These are phyloP conservation scores for Meyerozyma carpophila DNA, from an alignment of 1,139 yeast species.

Conservation along the genomic window DNA sequence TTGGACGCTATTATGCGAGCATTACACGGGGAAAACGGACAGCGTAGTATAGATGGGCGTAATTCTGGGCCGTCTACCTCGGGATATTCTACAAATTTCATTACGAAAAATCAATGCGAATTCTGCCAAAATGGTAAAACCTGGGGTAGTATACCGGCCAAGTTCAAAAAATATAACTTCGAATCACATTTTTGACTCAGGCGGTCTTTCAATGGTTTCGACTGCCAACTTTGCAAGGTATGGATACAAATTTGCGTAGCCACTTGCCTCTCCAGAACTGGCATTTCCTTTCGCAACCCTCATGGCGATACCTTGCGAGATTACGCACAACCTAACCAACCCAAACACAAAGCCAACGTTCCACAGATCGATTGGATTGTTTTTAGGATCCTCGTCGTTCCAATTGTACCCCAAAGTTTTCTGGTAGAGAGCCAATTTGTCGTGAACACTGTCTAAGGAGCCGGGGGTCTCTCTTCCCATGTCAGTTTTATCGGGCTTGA, in stretches of 20 bases:
- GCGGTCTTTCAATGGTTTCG: constrained; percentile 7
- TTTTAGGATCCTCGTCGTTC: constrained; percentile 27
- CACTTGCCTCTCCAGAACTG: constrained; percentile 50
- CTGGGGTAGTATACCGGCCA: not conserved
- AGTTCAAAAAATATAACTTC: not conserved
- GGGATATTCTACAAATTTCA: not conserved
- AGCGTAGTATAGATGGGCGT: not conserved
- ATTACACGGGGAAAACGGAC: not conserved
- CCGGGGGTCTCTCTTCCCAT: constrained; percentile 34
- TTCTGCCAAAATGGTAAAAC: not conserved
- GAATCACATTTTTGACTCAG: not conserved
- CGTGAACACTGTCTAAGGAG: constrained; percentile 18
- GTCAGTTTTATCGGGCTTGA: constrained; percentile 23
- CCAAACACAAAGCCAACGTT: constrained; percentile 57
- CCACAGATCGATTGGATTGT: constrained; percentile 46
- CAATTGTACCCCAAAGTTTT: constrained; percentile 26
- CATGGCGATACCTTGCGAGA: constrained; percentile 65
- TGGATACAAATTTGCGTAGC: constrained; percentile 40
- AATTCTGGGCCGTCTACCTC: not conserved
- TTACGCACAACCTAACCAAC: constrained; percentile 52
- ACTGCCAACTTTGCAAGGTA: constrained; percentile 36
- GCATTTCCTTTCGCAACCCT: constrained; percentile 55
- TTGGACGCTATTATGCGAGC: not conserved
- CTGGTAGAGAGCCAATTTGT: constrained; percentile 24
- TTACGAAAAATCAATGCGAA: not conserved